These are phyloP conservation scores for Pleurotus citrinopileatus DNA, from an alignment of 768 basidiomycete species.

Conservation along the genomic window DNA sequence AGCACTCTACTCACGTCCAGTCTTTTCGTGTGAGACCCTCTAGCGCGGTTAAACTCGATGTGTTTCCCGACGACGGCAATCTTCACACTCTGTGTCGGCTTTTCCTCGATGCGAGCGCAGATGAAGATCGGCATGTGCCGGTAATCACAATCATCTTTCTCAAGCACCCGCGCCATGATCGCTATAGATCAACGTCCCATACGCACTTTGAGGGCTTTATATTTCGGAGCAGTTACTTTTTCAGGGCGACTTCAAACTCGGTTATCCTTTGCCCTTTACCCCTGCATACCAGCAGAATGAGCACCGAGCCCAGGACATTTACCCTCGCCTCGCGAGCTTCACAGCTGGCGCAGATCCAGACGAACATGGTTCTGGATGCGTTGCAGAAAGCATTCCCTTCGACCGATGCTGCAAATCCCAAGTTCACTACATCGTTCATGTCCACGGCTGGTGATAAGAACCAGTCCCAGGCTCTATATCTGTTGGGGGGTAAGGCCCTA, in stretches of 20 bases:
- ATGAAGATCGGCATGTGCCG: slow-evolving; percentile 6
- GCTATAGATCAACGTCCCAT: no score
- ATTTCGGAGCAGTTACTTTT: no score
- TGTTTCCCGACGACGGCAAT: neutral
- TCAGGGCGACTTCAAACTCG: no score
- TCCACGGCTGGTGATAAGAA: slow-evolving; percentile 85
- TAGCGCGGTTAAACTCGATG: no score
- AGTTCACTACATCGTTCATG: slow-evolving; percentile 46
- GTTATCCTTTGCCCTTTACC: neutral
- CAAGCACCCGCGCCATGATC: no score
- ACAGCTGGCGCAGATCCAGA: slow-evolving; percentile 88
- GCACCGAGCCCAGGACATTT: slow-evolving; percentile 43
- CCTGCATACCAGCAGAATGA: neutral
- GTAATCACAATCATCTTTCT: no score
- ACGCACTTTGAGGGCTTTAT: no score
- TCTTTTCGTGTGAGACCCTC: neutral
- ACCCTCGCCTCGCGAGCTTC: slow-evolving; percentile 84
- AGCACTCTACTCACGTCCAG: neutral
- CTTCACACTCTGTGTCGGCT: no score
- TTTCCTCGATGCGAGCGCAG: neutral
- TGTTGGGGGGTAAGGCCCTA: slow-evolving; percentile 85
- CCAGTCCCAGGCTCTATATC: slow-evolving; percentile 81
- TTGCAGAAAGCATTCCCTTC: slow-evolving; percentile 57
- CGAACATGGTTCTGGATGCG: slow-evolving; percentile 69
- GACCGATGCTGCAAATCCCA: slow-evolving; percentile 28